phyloP scores from a whole-genome alignment of 176 grass and related monocot genomes.

The Elaeis guineensis region DNA sequence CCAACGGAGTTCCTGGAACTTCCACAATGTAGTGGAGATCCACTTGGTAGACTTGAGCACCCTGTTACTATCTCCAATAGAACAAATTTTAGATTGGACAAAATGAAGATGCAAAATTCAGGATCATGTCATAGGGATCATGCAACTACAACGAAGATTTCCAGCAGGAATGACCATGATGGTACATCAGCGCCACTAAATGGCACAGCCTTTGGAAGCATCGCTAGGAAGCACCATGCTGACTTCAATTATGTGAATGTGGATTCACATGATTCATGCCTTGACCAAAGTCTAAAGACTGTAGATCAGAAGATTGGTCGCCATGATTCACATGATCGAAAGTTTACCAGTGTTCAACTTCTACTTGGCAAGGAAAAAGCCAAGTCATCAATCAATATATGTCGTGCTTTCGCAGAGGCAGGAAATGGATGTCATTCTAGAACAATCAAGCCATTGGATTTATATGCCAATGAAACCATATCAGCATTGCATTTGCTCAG shows the following conservation, averaged over 20 bases:
- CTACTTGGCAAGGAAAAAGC: conserved; percentile 8
- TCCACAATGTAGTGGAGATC: conserved; percentile 20
- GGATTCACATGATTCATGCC: not conserved
- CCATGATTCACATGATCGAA: not conserved
- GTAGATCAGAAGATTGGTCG: not conserved
- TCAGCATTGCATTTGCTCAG: conserved; percentile 48
- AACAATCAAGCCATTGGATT: conserved; percentile 14
- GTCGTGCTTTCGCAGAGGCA: conserved; percentile 23
- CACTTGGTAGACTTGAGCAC: not conserved
- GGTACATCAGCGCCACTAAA: conserved; percentile 7
- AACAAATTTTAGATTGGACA: conserved; percentile 13
- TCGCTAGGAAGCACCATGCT: conserved; percentile 14
- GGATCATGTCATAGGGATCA: conserved; percentile 8
- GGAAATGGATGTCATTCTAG: conserved; percentile 25
- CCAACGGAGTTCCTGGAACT: conserved; percentile 22
- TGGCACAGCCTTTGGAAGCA: conserved; percentile 28
- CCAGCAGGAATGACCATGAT: conserved; percentile 18
- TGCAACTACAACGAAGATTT: conserved; percentile 7
- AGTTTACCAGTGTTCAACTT: not conserved
- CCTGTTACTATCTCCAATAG: not conserved
- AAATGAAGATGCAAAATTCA: conserved; percentile 22
- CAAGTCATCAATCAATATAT: no score
- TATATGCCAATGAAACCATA: conserved; percentile 42
- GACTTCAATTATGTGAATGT: conserved; percentile 11
- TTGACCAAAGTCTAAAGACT: not conserved